phyloP scores from a whole-genome alignment of 768 basidiomycete species.

The Auricularia heimuer region DNA sequence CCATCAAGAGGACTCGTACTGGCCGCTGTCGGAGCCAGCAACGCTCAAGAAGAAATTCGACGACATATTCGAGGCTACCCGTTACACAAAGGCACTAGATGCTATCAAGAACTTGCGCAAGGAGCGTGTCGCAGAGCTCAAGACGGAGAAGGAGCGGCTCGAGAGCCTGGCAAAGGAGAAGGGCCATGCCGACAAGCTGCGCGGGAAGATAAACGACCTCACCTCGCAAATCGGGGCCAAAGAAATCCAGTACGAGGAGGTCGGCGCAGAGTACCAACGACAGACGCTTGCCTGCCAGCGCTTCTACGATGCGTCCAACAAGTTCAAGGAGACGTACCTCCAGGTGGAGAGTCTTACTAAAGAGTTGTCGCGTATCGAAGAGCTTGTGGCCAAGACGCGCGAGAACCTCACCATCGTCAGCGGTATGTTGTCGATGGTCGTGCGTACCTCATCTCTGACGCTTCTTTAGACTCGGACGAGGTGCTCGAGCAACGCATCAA shows the following conservation, averaged over 20 bases:
- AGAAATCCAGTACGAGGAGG: no score
- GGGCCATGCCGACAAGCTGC: slow-evolving; percentile 76
- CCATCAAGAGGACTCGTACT: slow-evolving; percentile 98
- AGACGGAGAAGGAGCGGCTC: slow-evolving; percentile 84
- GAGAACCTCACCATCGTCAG: slow-evolving; percentile 57
- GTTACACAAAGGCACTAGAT: slow-evolving; percentile 96
- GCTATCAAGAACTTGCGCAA: slow-evolving; percentile 85
- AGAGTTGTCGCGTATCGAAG: slow-evolving; percentile 49
- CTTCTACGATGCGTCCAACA: slow-evolving; percentile 74
- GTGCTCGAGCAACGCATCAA: slow-evolving; percentile 38
- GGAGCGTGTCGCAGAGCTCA: slow-evolving; percentile 82
- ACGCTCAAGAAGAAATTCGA: slow-evolving; percentile 98
- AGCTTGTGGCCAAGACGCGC: slow-evolving; percentile 51
- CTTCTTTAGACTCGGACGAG: slow-evolving; percentile 52
- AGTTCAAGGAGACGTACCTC: slow-evolving; percentile 78
- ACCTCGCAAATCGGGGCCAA: slow-evolving; percentile 50
- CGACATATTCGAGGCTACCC: slow-evolving; percentile 97
- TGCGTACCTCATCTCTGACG: not conserved
- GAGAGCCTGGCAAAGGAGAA: slow-evolving; percentile 73
- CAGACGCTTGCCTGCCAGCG: slow-evolving; percentile 20
- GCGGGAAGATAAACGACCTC: slow-evolving; percentile 52
- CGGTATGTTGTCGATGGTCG: slow-evolving; percentile 31
- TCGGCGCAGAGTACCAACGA: slow-evolving; percentile 3
- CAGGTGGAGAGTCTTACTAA: slow-evolving; percentile 54
- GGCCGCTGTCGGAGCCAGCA: slow-evolving; percentile 89